These are phyloP conservation scores for Bretschneidera sinensis DNA, from an alignment of 345 rosid genomes.

Conservation along the genomic window DNA sequence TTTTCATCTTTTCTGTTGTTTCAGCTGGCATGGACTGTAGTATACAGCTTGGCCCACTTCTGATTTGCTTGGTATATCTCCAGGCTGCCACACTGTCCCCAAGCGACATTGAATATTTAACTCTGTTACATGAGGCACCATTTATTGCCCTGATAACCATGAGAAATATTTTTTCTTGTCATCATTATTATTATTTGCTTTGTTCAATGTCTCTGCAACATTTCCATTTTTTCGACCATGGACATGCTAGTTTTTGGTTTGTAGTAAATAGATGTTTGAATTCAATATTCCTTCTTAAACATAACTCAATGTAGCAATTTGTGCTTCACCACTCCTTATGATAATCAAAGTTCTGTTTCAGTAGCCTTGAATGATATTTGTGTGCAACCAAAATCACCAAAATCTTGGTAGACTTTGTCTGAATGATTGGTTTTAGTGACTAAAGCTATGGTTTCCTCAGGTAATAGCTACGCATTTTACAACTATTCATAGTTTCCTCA, in stretches of 20 bases:
- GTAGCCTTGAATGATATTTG: conserved; percentile 1
- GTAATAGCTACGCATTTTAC: no score
- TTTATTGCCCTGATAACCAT: conserved; percentile 16
- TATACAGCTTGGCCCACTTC: conserved; percentile 92
- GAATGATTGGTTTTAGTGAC: not conserved
- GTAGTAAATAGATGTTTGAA: no score
- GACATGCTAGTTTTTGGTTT: no score
- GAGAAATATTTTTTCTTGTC: conserved; percentile 17
- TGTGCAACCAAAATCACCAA: conserved; percentile 7
- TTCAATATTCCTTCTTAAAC: no score
- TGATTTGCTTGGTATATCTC: conserved; percentile 31
- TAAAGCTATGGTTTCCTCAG: no score
- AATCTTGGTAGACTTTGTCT: not conserved
- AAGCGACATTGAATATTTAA: conserved; percentile 7
- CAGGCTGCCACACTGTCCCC: conserved; percentile 6
- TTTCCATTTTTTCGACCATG: no score
- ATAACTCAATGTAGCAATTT: conserved; percentile 3
- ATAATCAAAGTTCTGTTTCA: conserved; percentile 2
- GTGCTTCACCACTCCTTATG: conserved; percentile 1
- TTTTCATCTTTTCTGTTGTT: conserved; percentile 13
- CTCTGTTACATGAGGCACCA: conserved; percentile 21
- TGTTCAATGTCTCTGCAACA: no score
- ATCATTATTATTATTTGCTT: no score
- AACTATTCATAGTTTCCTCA: no score
- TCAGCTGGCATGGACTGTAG: conserved; percentile 93